These are phyloP conservation scores for Stemphylium lycopersici DNA, from an alignment of 2,329 filamentous ascomycete species.

Conservation along the genomic window DNA sequence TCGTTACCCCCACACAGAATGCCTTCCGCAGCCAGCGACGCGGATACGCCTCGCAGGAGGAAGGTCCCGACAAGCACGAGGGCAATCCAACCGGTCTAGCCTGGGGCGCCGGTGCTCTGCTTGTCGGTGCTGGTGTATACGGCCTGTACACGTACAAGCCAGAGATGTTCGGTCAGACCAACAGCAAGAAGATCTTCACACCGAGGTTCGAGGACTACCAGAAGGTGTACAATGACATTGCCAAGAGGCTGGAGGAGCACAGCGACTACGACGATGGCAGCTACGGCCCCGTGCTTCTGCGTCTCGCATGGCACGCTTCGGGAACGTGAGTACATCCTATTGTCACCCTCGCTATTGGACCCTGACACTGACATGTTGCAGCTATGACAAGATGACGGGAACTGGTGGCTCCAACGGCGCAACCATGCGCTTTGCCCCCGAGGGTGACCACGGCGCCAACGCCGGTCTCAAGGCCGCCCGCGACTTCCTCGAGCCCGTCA, in stretches of 20 bases:
- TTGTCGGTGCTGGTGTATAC: conserved; percentile 37
- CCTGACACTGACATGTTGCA: conserved; percentile 25
- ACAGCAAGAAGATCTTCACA: conserved; percentile 62
- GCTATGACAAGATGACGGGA: conserved; percentile 80
- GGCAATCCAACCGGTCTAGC: conserved; percentile 54
- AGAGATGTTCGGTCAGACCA: conserved; percentile 48
- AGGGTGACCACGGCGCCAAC: conserved; percentile 90
- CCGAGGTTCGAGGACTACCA: conserved; percentile 90
- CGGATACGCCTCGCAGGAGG: conserved; percentile 70
- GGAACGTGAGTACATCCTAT: conserved; percentile 64
- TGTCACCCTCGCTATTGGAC: too few species aligned
- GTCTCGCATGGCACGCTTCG: conserved; percentile 91
- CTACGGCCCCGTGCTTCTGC: conserved; percentile 88
- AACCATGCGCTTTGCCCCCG: conserved; percentile 93
- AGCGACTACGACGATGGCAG: conserved; percentile 96
- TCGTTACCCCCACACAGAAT: conserved; percentile 66
- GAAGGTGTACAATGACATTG: conserved; percentile 90
- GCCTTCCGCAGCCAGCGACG: conserved; percentile 78
- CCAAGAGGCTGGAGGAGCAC: conserved; percentile 79
- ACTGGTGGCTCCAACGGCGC: conserved; percentile 96
- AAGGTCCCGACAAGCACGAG: conserved; percentile 57
- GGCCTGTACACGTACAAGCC: conserved; percentile 62
- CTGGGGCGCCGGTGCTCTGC: conserved; percentile 40
- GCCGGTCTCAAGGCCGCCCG: conserved; percentile 85
- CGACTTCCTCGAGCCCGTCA: conserved; percentile 91